Base-by-base conservation (phyloP, 2,329 filamentous ascomycete species). In the Cercospora sp. region DNA sequence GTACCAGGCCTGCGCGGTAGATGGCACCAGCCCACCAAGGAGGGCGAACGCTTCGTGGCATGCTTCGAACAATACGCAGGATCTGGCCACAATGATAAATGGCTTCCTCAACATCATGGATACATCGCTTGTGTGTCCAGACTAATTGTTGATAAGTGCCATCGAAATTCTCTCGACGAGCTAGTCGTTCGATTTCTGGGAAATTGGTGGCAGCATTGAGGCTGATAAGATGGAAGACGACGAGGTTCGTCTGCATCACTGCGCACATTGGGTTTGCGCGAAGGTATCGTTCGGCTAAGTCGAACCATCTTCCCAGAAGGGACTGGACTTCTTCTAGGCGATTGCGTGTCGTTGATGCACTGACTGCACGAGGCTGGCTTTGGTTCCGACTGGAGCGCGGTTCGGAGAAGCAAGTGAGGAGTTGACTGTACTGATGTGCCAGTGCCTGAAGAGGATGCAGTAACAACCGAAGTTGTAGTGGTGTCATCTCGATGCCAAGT, bases 1-100 rank as follows among this genome's bases (percentile, higher is more conserved):
- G 80, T 49, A 89, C 85, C 66, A 90, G 80, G 3, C 84, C 84
- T 1, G 85, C 89, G n/a, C 90, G 87, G 76, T 92, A 91, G 49
- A 91, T 81, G 3, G 89, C 89, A 1, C 85, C 86, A n/a, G 88
- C 82, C 89, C 89, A 92, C 90, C 90, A 92, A 43, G 85, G 86
- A 5, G 90, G 90, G 24, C 88, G 85, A 3, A 86, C 82, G 60
- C 87, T 85, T 32, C 81, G 80, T 2, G 87, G 84, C 85, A 91
- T 90, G 13, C 81, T 80, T 6, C 85, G 82, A 45, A 91, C 79
- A 10, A 90, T 82, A 3, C 88, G 84, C 53, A 90, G 80, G 3
- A 91, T 85, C 78, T 92, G 90, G 0, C 89, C 89, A 69, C 87
- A 88, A 76, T 91, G 90, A 77, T 88, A 88, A 61, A 90, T 80